Conservation (phyloP, 768 basidiomycete species). For the Pisolithus marmoratus region DNA sequence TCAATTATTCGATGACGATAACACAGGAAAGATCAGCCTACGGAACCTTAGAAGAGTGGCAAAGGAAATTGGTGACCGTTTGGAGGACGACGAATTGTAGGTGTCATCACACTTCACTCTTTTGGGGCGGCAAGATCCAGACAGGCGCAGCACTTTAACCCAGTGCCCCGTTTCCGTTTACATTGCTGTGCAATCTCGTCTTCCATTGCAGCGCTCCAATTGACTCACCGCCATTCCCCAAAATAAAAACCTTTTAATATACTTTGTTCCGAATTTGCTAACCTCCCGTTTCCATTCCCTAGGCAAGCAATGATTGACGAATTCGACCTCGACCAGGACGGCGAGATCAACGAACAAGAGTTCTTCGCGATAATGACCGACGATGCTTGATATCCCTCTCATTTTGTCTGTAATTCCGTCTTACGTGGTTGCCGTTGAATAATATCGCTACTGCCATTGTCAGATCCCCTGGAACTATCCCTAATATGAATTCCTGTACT, state of each 20-base stretch:
- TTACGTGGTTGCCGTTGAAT: constrained; percentile 1
- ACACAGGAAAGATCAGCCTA: constrained; percentile 89
- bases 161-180: constrained; percentile 24
- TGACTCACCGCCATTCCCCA: constrained; percentile 21
- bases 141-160: constrained; percentile 21
- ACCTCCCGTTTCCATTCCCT: constrained; percentile 24
- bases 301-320: constrained; percentile 99
- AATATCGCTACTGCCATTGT: constrained; percentile 8
- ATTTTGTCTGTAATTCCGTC: background rate
- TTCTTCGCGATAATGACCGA: constrained; percentile 98
- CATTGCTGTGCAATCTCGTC: constrained; percentile 13
- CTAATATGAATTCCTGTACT: constrained; percentile 14
- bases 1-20: constrained; percentile 93
- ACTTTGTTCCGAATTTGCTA: constrained; percentile 24
- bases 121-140: constrained; percentile 13
- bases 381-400: constrained; percentile 47
- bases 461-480: constrained; percentile 7
- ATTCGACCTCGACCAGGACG: constrained; percentile 97
- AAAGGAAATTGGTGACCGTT: constrained; percentile 90
- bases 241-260: constrained; percentile 9
- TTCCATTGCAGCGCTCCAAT: constrained; percentile 13
- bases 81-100: constrained; percentile 96
- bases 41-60: constrained; percentile 90
- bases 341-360: constrained; percentile 94
- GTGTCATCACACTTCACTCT: constrained; percentile 29